Percentiles rank a stretch among this genome's conserved stretches.
Evolutionary conservation across 2,329 filamentous ascomycete species (phyloP).

Genomic region (Alternaria gansuensis): DNA sequence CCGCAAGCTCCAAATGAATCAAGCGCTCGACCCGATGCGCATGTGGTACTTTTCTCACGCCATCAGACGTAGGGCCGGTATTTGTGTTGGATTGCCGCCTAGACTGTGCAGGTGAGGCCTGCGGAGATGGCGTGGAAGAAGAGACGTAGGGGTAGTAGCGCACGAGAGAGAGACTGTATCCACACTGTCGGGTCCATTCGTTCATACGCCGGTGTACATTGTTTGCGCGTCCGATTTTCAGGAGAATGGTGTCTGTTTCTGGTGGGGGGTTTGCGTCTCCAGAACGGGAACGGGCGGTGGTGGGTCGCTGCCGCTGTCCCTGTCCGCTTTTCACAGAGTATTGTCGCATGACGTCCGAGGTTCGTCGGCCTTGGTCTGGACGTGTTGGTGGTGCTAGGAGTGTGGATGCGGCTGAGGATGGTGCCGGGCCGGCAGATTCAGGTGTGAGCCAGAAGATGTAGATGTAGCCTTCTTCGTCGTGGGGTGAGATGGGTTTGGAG

Average conservation of each 20-base stretch:
- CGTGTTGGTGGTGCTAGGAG: constrained; percentile 64
- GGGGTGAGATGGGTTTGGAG: constrained; percentile 74
- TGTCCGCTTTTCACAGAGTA: constrained; percentile 39
- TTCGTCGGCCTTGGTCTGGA: constrained; percentile 39
- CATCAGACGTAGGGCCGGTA: constrained; percentile 26
- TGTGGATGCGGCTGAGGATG: constrained; percentile 57
- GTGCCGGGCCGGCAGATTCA: constrained; percentile 65
- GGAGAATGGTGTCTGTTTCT: constrained; percentile 66
- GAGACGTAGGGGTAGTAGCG: constrained; percentile 87
- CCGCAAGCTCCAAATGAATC: constrained; percentile 86
- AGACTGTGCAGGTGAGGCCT: constrained; percentile 35
- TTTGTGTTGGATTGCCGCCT: constrained; percentile 36
- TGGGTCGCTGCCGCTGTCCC: constrained; percentile 9
- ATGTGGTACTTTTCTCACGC: constrained; percentile 77
- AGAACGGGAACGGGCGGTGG: constrained; percentile 9
- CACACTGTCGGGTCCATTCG: constrained; percentile 93
- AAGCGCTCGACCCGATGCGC: constrained; percentile 88
- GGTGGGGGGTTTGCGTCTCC: not conserved
- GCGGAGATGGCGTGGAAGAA: constrained; percentile 37
- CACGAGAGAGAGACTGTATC: constrained; percentile 84
- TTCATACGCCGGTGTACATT: constrained; percentile 93
- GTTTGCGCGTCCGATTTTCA: constrained; percentile 72
- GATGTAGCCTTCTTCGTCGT: constrained; percentile 86
- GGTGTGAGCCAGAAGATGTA: constrained; percentile 97
- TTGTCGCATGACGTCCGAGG: constrained; percentile 47